phyloP scores from a whole-genome alignment of 257 asterid genomes.

The Solanum lycopersicoides region DNA sequence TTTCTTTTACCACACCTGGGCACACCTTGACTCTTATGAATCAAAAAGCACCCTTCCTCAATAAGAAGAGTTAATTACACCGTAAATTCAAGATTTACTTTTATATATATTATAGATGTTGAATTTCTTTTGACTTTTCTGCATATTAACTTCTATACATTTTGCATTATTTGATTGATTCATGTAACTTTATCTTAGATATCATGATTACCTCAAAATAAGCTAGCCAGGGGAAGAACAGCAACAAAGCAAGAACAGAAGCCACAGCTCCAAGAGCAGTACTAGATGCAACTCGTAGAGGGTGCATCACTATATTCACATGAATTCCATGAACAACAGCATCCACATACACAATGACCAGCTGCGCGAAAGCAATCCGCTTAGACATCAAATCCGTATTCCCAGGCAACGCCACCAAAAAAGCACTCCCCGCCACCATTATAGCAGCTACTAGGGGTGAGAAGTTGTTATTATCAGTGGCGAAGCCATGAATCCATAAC shows the following conservation, averaged over 20 bases:
- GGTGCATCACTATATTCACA: slow-evolving; percentile 17
- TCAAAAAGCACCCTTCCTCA: too few relatives aligned
- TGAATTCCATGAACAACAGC: slow-evolving; percentile 16
- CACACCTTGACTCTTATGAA: too few relatives aligned
- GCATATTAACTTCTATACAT: too few relatives aligned
- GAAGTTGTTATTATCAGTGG: background rate
- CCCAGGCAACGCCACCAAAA: slow-evolving; percentile 41
- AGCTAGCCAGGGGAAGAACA: slow-evolving; percentile 46
- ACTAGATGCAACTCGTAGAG: slow-evolving; percentile 38
- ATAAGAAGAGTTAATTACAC: too few relatives aligned
- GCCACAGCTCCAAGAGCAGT: slow-evolving; percentile 46
- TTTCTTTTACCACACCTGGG: too few relatives aligned
- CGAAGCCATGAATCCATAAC: slow-evolving; percentile 5
- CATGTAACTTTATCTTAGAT: background rate
- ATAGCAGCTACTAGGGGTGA: slow-evolving; percentile 13
- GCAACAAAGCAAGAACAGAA: slow-evolving; percentile 33
- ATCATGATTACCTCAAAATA: slow-evolving; percentile 23
- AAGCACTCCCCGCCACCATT: slow-evolving; percentile 23
- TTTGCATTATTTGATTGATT: background rate
- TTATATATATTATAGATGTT: too few relatives aligned
- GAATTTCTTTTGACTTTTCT: too few relatives aligned
- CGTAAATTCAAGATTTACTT: too few relatives aligned
- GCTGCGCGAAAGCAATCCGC: slow-evolving; percentile 57
- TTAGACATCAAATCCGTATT: slow-evolving; percentile 30
- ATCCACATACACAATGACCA: slow-evolving; percentile 36